A percentile compares a stretch with the other conserved stretches of the same genome.
Conservation (phyloP, 306 rosid genomes). For the Glycine soja region DNA sequence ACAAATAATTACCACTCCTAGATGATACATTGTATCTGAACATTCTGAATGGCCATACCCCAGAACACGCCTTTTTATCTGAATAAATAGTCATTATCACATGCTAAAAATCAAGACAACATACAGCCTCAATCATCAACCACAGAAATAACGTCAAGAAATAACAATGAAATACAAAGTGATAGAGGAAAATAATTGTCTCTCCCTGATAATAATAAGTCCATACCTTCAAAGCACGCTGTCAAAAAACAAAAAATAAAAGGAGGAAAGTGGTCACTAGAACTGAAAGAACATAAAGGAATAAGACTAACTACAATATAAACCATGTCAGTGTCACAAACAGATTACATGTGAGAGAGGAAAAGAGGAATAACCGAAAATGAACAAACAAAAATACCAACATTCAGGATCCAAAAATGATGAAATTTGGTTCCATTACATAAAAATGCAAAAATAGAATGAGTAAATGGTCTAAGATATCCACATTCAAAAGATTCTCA, state of each 20-base stretch:
- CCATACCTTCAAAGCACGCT: slow-evolving; percentile 89
- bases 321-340: slow-evolving; percentile 23
- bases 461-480: slow-evolving; percentile 2
- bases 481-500: slow-evolving; percentile 23
- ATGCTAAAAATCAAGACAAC: slow-evolving; percentile 35
- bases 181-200: slow-evolving; percentile 24
- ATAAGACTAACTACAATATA: slow-evolving; percentile 31
- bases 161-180: slow-evolving; percentile 23
- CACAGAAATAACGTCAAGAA: slow-evolving; percentile 20
- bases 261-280: slow-evolving; percentile 40
- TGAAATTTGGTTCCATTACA: slow-evolving; percentile 17
- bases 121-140: slow-evolving; percentile 29
- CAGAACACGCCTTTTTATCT: slow-evolving; percentile 83
- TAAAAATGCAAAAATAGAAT: slow-evolving; percentile 18
- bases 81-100: slow-evolving; percentile 42
- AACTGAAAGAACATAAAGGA: slow-evolving; percentile 22
- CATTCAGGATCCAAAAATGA: slow-evolving; percentile 13
- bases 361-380: slow-evolving; percentile 23
- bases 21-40: slow-evolving; percentile 90
- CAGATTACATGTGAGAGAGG: slow-evolving; percentile 6
- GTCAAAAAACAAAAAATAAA: slow-evolving; percentile 51
- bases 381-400: slow-evolving; percentile 14
- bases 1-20: slow-evolving; percentile 75
- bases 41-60: slow-evolving; percentile 79
- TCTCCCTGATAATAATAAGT: slow-evolving; percentile 34